phyloP scores from a whole-genome alignment of 306 rosid species.

The Betula pendula region DNA sequence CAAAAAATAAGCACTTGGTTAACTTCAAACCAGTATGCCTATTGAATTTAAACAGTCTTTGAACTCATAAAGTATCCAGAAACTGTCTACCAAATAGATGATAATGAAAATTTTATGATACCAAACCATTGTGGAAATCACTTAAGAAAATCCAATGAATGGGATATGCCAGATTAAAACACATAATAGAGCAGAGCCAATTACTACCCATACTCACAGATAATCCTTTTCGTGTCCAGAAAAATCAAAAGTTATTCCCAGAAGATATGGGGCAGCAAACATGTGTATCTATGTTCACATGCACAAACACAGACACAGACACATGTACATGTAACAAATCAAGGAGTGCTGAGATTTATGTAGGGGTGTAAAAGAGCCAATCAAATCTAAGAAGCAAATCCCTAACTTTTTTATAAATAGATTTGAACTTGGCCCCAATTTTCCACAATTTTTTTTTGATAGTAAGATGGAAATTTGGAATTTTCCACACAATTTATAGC shows the following conservation, averaged over 20 bases:
- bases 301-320: too few relatives aligned
- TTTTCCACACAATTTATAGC: neutral
- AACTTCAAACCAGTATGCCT: neutral
- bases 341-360: neutral
- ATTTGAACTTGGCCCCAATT: neutral
- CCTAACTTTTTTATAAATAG: neutral
- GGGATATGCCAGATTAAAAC: neutral
- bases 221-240: neutral
- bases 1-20: conserved; percentile 3
- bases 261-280: neutral
- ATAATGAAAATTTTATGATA: neutral
- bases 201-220: neutral
- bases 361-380: neutral
- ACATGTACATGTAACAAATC: neutral
- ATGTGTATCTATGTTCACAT: too few relatives aligned
- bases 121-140: neutral
- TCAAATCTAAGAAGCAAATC: neutral
- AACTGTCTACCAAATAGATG: neutral
- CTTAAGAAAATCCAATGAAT: neutral
- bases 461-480: too few relatives aligned
- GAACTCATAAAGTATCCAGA: neutral
- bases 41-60: neutral
- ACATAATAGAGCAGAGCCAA: neutral
- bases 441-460: too few relatives aligned
- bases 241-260: neutral